Conservation (phyloP, 1,284 basidiomycete species). For the Exobasidium cylindrosporum region DNA sequence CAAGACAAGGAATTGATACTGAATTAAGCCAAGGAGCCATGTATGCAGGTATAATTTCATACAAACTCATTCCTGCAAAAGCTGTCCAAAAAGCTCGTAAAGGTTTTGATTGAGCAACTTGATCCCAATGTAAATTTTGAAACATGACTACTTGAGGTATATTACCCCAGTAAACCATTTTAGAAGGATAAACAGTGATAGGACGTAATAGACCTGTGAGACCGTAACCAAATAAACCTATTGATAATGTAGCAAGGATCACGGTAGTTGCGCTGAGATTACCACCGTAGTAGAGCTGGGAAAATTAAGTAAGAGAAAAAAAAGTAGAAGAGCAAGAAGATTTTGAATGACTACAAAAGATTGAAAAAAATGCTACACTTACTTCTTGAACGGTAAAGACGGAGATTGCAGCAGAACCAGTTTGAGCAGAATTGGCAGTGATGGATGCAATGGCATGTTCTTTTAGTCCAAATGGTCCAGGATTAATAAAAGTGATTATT, state of each 20-base stretch:
- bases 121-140: conserved; percentile 46
- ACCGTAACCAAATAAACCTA: conserved; percentile 68
- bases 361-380: conserved; percentile 53
- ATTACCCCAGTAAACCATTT: conserved; percentile 55
- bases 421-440: conserved; percentile 61
- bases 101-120: conserved; percentile 60
- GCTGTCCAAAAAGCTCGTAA: conserved; percentile 65
- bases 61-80: conserved; percentile 24
- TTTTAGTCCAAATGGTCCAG: conserved; percentile 64
- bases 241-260: conserved; percentile 66
- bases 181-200: conserved; percentile 27
- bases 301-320: no score
- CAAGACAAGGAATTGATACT: conserved; percentile 58
- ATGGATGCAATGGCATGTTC: conserved; percentile 65
- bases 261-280: conserved; percentile 58
- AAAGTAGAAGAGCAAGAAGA: no score
- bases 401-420: conserved; percentile 17
- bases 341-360: no score
- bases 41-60: conserved; percentile 58
- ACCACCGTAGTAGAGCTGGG: conserved; percentile 31
- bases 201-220: conserved; percentile 56
- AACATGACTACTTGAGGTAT: conserved; percentile 45
- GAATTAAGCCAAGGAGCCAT: conserved; percentile 54
- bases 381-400: conserved; percentile 25
- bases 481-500: conserved; percentile 62